Conservation (phyloP, 805 yeast genomes). For the Hanseniaspora nectarophila region DNA sequence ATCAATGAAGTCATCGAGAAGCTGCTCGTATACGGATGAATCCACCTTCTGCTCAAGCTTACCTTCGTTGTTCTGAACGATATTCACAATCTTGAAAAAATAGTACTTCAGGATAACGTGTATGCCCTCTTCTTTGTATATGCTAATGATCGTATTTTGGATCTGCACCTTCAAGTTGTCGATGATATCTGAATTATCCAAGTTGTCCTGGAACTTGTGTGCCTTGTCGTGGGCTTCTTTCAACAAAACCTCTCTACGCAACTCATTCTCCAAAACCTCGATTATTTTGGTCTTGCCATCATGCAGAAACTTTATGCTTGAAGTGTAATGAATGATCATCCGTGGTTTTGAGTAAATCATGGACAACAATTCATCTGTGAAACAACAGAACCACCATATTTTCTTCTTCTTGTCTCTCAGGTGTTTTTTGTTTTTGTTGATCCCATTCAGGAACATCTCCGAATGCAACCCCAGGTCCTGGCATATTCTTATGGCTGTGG, state of each 20-base stretch:
- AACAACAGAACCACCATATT: constrained; percentile 18
- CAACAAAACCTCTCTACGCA: neutral
- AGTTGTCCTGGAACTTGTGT: constrained; percentile 1
- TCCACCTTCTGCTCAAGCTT: constrained; percentile 3
- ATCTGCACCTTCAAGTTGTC: constrained; percentile 6
- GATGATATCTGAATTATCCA: neutral
- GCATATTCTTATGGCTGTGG: constrained; percentile 18
- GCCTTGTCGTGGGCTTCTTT: neutral
- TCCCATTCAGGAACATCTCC: constrained; percentile 14
- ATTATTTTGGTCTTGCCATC: constrained; percentile 8
- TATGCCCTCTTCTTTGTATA: constrained; percentile 12
- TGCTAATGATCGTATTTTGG: neutral
- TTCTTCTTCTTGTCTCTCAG: constrained; percentile 13
- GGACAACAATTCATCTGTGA: constrained; percentile 15
- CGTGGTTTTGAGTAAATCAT: constrained; percentile 15
- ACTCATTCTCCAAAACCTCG: constrained; percentile 11
- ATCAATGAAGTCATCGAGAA: neutral
- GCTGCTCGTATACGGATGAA: neutral
- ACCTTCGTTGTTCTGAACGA: constrained; percentile 1
- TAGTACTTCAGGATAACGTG: constrained; percentile 2
- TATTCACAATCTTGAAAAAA: constrained; percentile 4
- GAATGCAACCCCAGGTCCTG: constrained; percentile 18
- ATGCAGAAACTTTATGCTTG: constrained; percentile 13
- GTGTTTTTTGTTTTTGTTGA: constrained; percentile 8
- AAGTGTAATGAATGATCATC: constrained; percentile 17